Base-by-base conservation (phyloP, 345 rosid genomes). In the Brassica nigra region DNA sequence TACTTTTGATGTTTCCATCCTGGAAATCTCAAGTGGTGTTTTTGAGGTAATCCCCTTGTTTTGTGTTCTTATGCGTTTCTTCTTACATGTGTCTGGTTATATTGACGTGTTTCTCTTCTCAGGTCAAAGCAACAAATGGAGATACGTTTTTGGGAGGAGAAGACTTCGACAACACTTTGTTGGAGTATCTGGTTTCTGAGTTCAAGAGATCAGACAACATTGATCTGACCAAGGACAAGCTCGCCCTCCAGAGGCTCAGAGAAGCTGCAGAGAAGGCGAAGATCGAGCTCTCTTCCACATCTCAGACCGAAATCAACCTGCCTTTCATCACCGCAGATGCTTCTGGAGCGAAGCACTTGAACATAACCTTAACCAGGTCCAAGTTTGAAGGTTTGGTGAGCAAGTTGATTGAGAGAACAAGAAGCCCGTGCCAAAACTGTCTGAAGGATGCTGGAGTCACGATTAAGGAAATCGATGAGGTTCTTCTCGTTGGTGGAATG, bases 121-220 rank as follows among this genome's bases (percentile, higher is more conserved):
- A 86, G 88, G 89, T 86, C 6, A 86, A 86, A 83, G 86, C 89
- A 28, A 86, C 87, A 29, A 86, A 83, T 78, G 87, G 89, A 49
- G 87, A 86, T 77, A 86, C 89, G 2, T 83, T 83, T 70, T 66
- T 86, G 78, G 89, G 89, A 76, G 89, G 89, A 29, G 87, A 86
- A 67, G 89, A 86, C 42, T 86, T 86, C 61, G 89, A 86, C 55
- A 85, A 85, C 73, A 74, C 86, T 2, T 34, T 86, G 59, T 66
- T 86, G 58, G 86, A 85, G n/a, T 85, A 77, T 78, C 54, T 85
- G 23, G 86, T 86, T 9, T 65, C 73, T 59, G 89, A 86, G 80
- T 86, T 83, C 72, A 80, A 80, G 64, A 81, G 78, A 30, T 37
- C 72, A 0, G 87, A 86, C n/a, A 57, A 66, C 6, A 83, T 86